phyloP scores from a whole-genome alignment of 768 basidiomycete genomes.

The Naganishia vaughanmartiniae region DNA sequence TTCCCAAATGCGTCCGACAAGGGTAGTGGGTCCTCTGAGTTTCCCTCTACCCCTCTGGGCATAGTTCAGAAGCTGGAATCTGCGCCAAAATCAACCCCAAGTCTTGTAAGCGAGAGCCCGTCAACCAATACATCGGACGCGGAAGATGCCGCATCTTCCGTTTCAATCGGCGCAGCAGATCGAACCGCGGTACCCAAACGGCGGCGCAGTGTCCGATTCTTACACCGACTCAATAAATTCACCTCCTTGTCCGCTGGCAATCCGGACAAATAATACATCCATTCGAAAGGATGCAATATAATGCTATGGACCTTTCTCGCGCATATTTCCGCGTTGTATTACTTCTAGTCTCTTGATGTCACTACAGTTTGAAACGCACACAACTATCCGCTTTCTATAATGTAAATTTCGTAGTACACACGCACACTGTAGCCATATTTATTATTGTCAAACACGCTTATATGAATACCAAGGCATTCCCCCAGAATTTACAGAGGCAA shows the following conservation, averaged over 20 bases:
- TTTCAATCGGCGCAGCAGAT: background rate
- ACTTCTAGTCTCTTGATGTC: background rate
- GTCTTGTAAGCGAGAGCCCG: background rate
- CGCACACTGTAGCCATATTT: background rate
- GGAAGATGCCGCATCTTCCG: background rate
- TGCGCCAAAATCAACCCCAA: background rate
- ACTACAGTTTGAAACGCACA: background rate
- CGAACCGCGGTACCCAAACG: constrained; percentile 4
- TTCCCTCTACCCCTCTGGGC: no score
- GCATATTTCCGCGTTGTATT: background rate
- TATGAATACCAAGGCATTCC: background rate
- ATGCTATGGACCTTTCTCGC: background rate
- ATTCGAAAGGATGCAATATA: background rate
- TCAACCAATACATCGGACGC: constrained; percentile 5
- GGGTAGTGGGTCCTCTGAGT: background rate
- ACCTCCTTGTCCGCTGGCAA: constrained; percentile 24
- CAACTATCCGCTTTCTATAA: constrained; percentile 2
- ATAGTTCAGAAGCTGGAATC: background rate
- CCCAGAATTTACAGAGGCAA: no score
- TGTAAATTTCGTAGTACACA: background rate
- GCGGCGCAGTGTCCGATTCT: constrained; percentile 26
- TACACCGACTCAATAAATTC: constrained; percentile 24
- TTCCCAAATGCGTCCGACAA: background rate
- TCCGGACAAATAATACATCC: constrained; percentile 14
- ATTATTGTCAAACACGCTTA: background rate